phyloP scores from a whole-genome alignment of 192 early-diverging fungal genomes.

The Rhizoclosmatium sp. region DNA sequence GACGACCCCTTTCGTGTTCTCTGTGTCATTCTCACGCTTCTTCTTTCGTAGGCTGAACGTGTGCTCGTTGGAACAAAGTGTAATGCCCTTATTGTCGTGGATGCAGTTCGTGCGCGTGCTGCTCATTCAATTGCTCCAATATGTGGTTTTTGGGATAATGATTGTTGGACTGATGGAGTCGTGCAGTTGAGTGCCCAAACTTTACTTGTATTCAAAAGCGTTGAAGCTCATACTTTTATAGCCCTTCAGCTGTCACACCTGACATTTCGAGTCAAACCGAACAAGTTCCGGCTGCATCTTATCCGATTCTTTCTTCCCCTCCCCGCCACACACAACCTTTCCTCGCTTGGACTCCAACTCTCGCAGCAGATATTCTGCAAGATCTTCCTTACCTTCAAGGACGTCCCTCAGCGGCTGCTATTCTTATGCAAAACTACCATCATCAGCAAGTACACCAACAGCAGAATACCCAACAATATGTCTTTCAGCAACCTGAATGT shows the following conservation, averaged over 20 bases:
- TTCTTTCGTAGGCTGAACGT: neutral
- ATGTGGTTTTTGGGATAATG: conserved; percentile 1
- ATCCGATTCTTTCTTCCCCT: neutral
- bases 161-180: neutral
- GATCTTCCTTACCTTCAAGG: neutral
- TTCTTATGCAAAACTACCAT: neutral
- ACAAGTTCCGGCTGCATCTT: neutral
- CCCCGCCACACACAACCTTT: neutral
- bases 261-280: neutral
- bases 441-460: too few relatives aligned
- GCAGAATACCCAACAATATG: neutral
- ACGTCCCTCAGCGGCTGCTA: neutral
- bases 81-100: neutral
- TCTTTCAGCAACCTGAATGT: neutral
- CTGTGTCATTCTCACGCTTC: too few relatives aligned
- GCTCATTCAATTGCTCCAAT: neutral
- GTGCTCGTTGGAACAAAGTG: conserved; percentile 6
- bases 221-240: neutral
- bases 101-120: neutral
- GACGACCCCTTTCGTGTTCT: too few relatives aligned
- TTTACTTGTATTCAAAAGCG: neutral
- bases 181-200: neutral
- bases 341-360: neutral
- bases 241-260: neutral
- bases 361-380: neutral